Percentiles rank a stretch among this genome's conserved stretches.
These are phyloP conservation scores for Penicillium sp. DNA, from an alignment of 2,329 filamentous ascomycete species.

Conservation along the genomic window DNA sequence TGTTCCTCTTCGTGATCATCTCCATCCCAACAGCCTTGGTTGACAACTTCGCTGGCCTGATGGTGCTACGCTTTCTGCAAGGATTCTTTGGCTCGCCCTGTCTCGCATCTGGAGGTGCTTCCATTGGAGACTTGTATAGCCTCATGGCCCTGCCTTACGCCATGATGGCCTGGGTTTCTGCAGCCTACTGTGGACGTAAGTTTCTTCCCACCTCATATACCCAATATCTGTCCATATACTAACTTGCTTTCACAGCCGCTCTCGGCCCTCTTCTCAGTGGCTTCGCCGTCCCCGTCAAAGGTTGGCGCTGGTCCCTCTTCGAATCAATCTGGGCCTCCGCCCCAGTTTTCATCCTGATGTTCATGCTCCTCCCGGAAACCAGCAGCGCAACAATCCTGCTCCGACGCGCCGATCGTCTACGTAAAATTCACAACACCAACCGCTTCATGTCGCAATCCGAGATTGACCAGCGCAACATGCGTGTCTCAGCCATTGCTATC, in stretches of 20 bases:
- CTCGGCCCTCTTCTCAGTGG: slow-evolving; percentile 63
- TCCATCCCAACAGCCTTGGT: slow-evolving; percentile 63
- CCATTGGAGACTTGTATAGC: slow-evolving; percentile 50
- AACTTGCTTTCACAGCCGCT: slow-evolving; percentile 38
- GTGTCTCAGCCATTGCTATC: slow-evolving; percentile 15
- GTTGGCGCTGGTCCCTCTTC: slow-evolving; percentile 60
- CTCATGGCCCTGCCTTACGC: slow-evolving; percentile 58
- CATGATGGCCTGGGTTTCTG: slow-evolving; percentile 58
- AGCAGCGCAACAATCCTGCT: slow-evolving; percentile 60
- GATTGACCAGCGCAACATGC: slow-evolving; percentile 52
- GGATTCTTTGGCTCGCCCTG: slow-evolving; percentile 67
- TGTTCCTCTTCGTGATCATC: slow-evolving; percentile 66
- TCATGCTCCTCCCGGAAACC: slow-evolving; percentile 65
- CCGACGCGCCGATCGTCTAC: slow-evolving; percentile 59
- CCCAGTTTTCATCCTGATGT: slow-evolving; percentile 59
- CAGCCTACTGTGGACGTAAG: slow-evolving; percentile 42
- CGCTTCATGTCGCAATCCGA: slow-evolving; percentile 62
- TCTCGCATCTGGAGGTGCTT: slow-evolving; percentile 57
- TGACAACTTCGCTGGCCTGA: slow-evolving; percentile 61
- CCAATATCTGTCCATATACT: not conserved
- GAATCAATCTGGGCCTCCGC: slow-evolving; percentile 62
- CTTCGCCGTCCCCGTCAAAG: slow-evolving; percentile 52
- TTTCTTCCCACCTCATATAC: not conserved
- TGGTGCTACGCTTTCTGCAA: slow-evolving; percentile 63
- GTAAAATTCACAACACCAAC: slow-evolving; percentile 57